Percentiles rank a stretch among this genome's conserved stretches.
Evolutionary conservation across 2,329 filamentous ascomycete species (phyloP).

Genomic region (Venturia effusa): DNA sequence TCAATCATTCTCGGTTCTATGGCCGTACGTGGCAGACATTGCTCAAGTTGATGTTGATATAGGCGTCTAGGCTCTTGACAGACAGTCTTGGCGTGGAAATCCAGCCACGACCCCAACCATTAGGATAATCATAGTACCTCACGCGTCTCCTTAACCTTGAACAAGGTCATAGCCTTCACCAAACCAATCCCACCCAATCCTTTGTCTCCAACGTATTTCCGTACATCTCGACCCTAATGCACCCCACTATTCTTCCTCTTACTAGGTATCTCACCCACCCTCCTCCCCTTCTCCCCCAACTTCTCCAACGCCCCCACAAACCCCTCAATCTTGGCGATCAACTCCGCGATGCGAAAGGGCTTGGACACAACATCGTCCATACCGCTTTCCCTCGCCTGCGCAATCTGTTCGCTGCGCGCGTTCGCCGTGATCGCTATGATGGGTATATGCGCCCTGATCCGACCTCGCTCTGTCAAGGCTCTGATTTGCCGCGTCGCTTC

Average conservation of each 20-base stretch:
- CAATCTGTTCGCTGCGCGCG: slow-evolving; percentile 10
- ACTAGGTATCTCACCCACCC: not conserved
- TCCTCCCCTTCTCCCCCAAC: not conserved
- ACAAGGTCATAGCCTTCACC: no score
- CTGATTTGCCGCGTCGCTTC: slow-evolving; percentile 8
- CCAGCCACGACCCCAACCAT: no score
- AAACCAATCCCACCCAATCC: no score
- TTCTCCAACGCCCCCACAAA: slow-evolving; percentile 5
- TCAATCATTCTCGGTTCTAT: no score
- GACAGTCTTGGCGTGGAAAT: no score
- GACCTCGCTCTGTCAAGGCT: not conserved
- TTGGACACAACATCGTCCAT: slow-evolving; percentile 18
- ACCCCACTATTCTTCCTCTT: not conserved
- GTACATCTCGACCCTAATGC: no score
- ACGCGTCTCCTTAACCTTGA: no score
- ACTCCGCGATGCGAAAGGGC: slow-evolving; percentile 24
- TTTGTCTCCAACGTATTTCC: no score
- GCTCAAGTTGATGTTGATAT: no score
- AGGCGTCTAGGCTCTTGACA: no score
- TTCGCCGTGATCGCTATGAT: slow-evolving; percentile 12
- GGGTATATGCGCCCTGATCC: slow-evolving; percentile 1
- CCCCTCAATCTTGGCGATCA: slow-evolving; percentile 20
- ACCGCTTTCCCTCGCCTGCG: slow-evolving; percentile 5
- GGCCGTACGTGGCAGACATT: no score
- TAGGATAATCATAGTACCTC: no score